phyloP scores from a whole-genome alignment of 371 early-diverging fungal species.

The Mucor mucedo region DNA sequence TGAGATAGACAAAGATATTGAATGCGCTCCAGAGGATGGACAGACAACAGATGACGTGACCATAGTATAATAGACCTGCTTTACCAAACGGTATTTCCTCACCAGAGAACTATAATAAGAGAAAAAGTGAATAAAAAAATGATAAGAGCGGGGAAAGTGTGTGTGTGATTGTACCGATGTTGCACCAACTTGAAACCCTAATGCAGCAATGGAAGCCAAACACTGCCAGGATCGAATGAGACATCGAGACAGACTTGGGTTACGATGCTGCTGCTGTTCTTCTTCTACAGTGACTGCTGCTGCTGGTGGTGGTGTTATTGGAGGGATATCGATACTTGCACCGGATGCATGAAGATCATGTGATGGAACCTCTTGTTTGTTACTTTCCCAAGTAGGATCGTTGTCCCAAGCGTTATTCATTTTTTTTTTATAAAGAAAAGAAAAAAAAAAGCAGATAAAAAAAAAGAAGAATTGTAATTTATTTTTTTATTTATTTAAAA shows the following conservation, averaged over 20 bases:
- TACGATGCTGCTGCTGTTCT: not conserved
- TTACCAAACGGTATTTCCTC: conserved; percentile 25
- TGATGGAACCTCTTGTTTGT: conserved; percentile 13
- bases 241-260: conserved; percentile 17
- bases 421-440: not conserved
- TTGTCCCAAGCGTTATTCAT: conserved; percentile 12
- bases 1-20: conserved; percentile 36
- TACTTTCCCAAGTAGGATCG: conserved; percentile 12
- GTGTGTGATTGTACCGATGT: conserved; percentile 32
- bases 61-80: conserved; percentile 30
- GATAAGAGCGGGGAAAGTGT: not conserved
- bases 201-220: conserved; percentile 39
- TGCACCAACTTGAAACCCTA: conserved; percentile 50
- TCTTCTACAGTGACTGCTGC: not conserved
- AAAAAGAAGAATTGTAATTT: not conserved
- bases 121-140: not conserved
- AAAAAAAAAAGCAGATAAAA: not conserved
- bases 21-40: conserved; percentile 37
- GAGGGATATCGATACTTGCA: conserved; percentile 14
- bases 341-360: conserved; percentile 7
- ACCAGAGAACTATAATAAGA: conserved; percentile 25
- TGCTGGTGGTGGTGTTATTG: not conserved
- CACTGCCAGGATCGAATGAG: conserved; percentile 38
- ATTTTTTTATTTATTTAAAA: not conserved
- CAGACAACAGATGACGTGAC: conserved; percentile 28